Percentiles rank a stretch among this genome's conserved stretches.
These are phyloP conservation scores for Nicotiana tomentosiformis DNA, from an alignment of 257 asterid genomes.

Conservation along the genomic window DNA sequence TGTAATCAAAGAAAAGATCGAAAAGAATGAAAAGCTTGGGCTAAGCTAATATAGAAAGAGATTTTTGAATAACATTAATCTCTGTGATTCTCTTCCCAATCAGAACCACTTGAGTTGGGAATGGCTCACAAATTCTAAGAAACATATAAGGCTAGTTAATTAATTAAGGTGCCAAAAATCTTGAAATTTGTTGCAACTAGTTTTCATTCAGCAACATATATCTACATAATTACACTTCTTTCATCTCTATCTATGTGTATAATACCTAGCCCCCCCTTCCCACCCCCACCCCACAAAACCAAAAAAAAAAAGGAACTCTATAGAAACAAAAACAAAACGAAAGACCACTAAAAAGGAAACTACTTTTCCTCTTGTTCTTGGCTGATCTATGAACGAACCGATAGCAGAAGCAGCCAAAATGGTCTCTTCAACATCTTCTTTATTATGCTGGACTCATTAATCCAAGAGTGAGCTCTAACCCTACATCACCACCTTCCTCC, in stretches of 20 bases:
- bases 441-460: neutral
- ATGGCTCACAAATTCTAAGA: too few relatives aligned
- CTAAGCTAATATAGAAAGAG: too few relatives aligned
- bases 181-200: too few relatives aligned
- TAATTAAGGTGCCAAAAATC: too few relatives aligned
- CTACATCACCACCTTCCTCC: conserved; percentile 28
- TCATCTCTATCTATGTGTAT: neutral
- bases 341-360: conserved; percentile 13
- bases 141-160: too few relatives aligned
- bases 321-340: neutral
- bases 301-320: neutral
- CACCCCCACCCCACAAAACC: neutral
- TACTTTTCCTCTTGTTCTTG: neutral
- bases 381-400: neutral
- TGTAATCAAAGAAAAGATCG: too few relatives aligned
- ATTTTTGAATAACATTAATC: too few relatives aligned
- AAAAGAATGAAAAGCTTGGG: too few relatives aligned
- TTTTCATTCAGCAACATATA: neutral
- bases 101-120: too few relatives aligned
- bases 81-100: too few relatives aligned
- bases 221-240: conserved; percentile 8
- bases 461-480: conserved; percentile 52
- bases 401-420: conserved; percentile 14
- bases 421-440: neutral
- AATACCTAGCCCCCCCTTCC: too few relatives aligned